Evolutionary conservation across 2,329 filamentous ascomycete genomes (phyloP).

Genomic region (Teratosphaeria nubilosa): DNA sequence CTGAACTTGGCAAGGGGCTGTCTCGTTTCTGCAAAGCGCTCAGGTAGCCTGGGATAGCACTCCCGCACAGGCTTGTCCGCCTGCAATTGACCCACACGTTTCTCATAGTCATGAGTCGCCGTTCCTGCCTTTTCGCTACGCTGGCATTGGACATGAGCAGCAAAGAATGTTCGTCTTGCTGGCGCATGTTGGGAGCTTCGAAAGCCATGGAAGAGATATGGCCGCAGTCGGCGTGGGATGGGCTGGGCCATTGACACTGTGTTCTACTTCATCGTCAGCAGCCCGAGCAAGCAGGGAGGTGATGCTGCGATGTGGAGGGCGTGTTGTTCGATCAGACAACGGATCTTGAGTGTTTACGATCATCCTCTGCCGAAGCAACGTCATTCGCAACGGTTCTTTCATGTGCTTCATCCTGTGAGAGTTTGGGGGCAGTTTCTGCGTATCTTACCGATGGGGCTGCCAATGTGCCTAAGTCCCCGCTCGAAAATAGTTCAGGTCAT

Average conservation of each 20-base stretch:
- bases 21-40: conserved; percentile 10
- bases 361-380: conserved; percentile 35
- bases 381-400: conserved; percentile 61
- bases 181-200: conserved; percentile 25
- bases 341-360: conserved; percentile 31
- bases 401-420: background rate
- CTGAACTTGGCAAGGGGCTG: conserved; percentile 8
- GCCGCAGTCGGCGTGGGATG: conserved; percentile 43
- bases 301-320: background rate
- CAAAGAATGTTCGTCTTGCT: conserved; percentile 29
- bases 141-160: conserved; percentile 28
- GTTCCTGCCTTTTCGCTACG: conserved; percentile 6
- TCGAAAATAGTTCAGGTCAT: too few species aligned
- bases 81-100: conserved; percentile 46
- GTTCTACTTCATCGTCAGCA: background rate
- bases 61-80: conserved; percentile 25
- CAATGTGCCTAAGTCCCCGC: too few species aligned
- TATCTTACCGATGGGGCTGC: background rate
- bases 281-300: too few species aligned
- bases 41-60: conserved; percentile 44
- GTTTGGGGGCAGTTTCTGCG: background rate
- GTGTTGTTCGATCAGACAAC: background rate
- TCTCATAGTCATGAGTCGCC: conserved; percentile 32
- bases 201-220: conserved; percentile 40
- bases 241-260: conserved; percentile 21